Percentiles rank a stretch among this genome's conserved stretches.
phyloP scores from a whole-genome alignment of 495 filamentous ascomycete species.

The Penicillium cataractarum region DNA sequence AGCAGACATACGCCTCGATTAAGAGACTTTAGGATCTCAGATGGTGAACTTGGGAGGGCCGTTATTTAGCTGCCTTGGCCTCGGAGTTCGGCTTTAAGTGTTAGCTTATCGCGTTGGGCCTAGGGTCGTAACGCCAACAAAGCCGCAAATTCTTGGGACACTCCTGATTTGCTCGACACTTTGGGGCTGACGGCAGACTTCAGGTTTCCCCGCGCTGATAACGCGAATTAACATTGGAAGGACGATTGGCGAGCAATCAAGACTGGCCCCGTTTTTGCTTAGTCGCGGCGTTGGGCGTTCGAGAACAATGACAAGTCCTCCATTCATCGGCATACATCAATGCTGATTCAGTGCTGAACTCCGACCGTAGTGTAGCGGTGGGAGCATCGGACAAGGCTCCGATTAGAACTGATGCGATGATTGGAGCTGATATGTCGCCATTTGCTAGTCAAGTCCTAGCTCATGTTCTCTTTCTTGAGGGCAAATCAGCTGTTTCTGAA shows the following conservation, averaged over 20 bases:
- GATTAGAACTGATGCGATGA: background rate
- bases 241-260: background rate
- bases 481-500: background rate
- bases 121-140: constrained; percentile 4
- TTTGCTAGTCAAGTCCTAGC: background rate
- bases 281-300: background rate
- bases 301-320: background rate
- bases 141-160: background rate
- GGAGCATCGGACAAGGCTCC: constrained; percentile 1
- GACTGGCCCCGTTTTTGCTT: background rate
- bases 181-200: background rate
- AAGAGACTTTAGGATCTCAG: background rate
- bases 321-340: background rate
- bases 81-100: background rate
- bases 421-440: background rate
- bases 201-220: background rate
- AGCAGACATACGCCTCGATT: background rate
- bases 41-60: background rate
- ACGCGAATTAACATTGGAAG: background rate
- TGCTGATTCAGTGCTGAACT: background rate
- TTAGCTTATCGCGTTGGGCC: constrained; percentile 4
- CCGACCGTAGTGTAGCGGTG: background rate
- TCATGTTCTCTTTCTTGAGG: background rate
- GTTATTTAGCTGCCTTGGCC: constrained; percentile 6
- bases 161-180: background rate